Base-by-base conservation (phyloP, 352 stramenopile genomes). In the Pelagophyceae sp. region DNA sequence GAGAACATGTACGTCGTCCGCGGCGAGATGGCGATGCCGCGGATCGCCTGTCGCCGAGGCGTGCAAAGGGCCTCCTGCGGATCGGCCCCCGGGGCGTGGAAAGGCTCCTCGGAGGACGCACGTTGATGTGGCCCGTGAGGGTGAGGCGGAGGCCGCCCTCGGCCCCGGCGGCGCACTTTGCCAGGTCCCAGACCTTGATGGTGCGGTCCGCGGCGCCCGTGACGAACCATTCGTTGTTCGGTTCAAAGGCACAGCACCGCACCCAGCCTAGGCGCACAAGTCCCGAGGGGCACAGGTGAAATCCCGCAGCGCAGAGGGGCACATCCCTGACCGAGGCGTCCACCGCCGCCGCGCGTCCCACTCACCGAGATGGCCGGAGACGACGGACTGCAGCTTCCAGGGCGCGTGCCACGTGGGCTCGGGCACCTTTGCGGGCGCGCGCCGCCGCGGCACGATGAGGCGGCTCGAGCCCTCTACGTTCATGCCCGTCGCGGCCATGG, bases 101-200 rank as follows among this genome's bases (percentile, higher is more conserved):
- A n/a, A n/a, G n/a, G n/a, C n/a, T n/a, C n/a, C n/a, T n/a, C n/a
- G n/a, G n/a, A n/a, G n/a, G n/a, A n/a, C n/a, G n/a, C n/a, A n/a
- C n/a, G 82, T 96, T 97, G 83, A 99, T 98, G 82, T 99, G 96
- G 60, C 96, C 96, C 27, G 96, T 99, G 20, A 99, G 85, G 1
- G 96, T 99, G 38, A 99, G 89, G 86, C 98, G 97, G n/a, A 99
- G 87, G 72, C 96, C 95, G 50, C 96, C 95, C 0, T 89, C 90
- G 27, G 83, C 82, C 5, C 87, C 90, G 1, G 91, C 88, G 37
- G 84, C 90, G 35, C 88, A 89, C 82, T 93, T 93, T 38, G 96
- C 95, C 50, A 99, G 83, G 83, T 99, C 96, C 94, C 96, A 99
- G 60, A 96, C 82, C 87, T 99, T 98, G 80, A 99, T 98, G 0